Percentiles rank a stretch among this genome's conserved stretches.
phyloP scores from a whole-genome alignment of 768 basidiomycete species.

The Phylloporus sp. region DNA sequence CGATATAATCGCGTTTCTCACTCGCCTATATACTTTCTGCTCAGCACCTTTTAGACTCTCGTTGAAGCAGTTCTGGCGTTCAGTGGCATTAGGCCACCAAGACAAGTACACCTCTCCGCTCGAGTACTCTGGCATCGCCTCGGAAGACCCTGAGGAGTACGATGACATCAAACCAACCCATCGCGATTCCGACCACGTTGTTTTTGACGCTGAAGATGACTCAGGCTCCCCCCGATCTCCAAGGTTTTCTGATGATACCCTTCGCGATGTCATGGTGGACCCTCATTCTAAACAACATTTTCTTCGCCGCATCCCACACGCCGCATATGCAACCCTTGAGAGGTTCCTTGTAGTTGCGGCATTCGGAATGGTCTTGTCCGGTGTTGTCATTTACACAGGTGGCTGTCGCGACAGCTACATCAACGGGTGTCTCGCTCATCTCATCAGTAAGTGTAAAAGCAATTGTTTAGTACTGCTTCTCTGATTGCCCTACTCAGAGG shows the following conservation, averaged over 20 bases:
- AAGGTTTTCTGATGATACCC: conserved; percentile 54
- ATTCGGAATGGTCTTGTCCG: conserved; percentile 59
- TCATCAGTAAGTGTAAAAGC: conserved; percentile 71
- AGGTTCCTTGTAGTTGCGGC: conserved; percentile 66
- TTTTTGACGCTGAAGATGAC: conserved; percentile 47
- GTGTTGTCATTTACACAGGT: conserved; percentile 80
- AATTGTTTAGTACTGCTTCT: background rate
- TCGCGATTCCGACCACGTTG: conserved; percentile 46
- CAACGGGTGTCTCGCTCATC: conserved; percentile 84
- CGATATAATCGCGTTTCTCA: conserved; percentile 49
- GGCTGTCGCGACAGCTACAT: conserved; percentile 74
- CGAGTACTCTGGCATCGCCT: conserved; percentile 58
- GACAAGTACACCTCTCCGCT: conserved; percentile 17
- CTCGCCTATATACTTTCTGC: conserved; percentile 49
- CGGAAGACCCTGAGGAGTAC: conserved; percentile 51
- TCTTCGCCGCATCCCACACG: conserved; percentile 41
- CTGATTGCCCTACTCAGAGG: conserved; percentile 46
- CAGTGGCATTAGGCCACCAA: conserved; percentile 49
- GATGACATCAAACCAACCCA: conserved; percentile 40
- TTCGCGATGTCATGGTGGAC: conserved; percentile 38
- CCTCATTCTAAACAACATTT: conserved; percentile 21
- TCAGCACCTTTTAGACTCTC: conserved; percentile 41
- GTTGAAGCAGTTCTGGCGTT: conserved; percentile 49
- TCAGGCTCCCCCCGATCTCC: conserved; percentile 36
- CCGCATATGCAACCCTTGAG: conserved; percentile 51